Evolutionary conservation across 1,284 basidiomycete genomes (phyloP), one percentile per base, ranked within the genome.

Genomic region (Ganoderma resinaceum): DNA sequence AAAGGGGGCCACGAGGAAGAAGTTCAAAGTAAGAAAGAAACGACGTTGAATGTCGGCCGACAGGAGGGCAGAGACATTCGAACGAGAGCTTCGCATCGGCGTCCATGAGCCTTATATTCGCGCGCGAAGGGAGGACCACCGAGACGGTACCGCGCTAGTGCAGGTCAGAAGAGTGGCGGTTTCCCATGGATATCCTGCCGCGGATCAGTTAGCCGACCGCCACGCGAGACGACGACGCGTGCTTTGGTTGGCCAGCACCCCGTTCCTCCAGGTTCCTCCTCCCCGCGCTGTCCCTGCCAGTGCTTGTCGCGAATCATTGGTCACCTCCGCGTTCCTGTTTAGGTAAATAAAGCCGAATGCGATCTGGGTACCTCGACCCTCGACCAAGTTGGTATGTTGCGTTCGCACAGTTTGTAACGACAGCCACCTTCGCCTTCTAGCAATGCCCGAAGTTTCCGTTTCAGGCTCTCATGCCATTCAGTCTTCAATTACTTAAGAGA

Each of bases 51-150:
- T 43, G 69, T 62, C 62, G 67, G 61, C 65, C 69, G 65, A 61
- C 67, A 55, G 63, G n/a, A 9, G 63, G 64, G 67, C 62, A 66
- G 53, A 69, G 64, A 64, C 71, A 72, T 72, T 70, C 65, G 67
- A 64, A 65, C 63, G 65, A 63, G 63, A 66, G 33, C 66, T 69
- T 61, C 61, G 61, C 23, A 49, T 63, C 70, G 70, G 68, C 46
- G 63, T 67, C 66, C 70, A 68, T 66, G 71, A 66, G 67, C 53
- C 69, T 72, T 72, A 69, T 72, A 70, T 69, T 70, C 67, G 63
- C 65, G 66, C 68, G 63, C 66, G 65, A 65, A 65, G 65, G 64
- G 60, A 66, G 71, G 40, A 52, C 71, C 71, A 64, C 66, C 40
- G 43, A 58, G 61, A 67, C 69, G 71, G 71, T 66, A 70, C 69